These are phyloP conservation scores for Dictyostelium capitatum DNA, from an alignment of 78 protist species.

Conservation along the genomic window DNA sequence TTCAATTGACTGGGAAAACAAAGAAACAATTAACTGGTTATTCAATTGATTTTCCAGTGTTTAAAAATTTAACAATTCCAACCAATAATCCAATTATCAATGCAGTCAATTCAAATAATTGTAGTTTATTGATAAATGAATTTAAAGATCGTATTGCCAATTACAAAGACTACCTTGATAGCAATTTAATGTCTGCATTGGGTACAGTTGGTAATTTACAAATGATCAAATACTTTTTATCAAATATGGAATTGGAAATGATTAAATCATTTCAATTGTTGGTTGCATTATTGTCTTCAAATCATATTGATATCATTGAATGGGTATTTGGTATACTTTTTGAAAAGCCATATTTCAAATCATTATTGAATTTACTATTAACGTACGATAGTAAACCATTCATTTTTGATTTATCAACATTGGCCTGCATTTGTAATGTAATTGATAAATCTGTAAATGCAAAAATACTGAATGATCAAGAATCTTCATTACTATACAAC, in stretches of 20 bases:
- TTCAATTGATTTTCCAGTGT: background rate
- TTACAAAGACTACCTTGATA: background rate
- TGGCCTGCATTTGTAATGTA: background rate
- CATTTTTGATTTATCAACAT: background rate
- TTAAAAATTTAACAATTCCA: background rate
- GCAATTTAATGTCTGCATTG: background rate
- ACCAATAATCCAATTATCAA: background rate
- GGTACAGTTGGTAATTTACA: background rate
- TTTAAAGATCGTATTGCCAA: background rate
- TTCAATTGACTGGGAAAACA: background rate
- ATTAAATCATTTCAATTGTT: constrained; percentile 7
- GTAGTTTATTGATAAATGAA: background rate
- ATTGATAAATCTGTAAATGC: background rate
- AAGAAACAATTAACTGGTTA: background rate
- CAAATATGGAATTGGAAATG: background rate
- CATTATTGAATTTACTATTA: background rate
- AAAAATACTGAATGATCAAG: background rate
- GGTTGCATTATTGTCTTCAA: background rate
- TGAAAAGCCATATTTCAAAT: background rate
- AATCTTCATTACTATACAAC: no score
- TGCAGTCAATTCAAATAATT: background rate
- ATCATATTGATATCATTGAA: background rate
- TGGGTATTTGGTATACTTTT: background rate
- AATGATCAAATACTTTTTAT: background rate
- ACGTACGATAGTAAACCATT: background rate